These are phyloP conservation scores for Microascus cirrosus DNA, from an alignment of 2,329 filamentous ascomycete genomes.

Conservation along the genomic window DNA sequence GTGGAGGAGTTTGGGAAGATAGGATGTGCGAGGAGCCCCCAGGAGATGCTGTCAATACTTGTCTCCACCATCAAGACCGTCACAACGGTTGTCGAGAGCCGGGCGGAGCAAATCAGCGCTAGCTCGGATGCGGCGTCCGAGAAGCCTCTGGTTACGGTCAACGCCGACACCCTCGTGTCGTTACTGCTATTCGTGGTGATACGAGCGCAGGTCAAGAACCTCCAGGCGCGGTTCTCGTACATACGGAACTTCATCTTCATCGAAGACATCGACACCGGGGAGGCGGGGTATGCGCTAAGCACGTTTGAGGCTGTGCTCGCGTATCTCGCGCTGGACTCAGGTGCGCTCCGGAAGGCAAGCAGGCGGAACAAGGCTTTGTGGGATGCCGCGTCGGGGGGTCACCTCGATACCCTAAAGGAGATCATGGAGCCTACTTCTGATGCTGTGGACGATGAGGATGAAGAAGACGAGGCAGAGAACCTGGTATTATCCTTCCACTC, in stretches of 20 bases:
- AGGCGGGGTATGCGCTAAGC: conserved; percentile 91
- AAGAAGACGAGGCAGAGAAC: conserved; percentile 23
- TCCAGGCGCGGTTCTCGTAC: conserved; percentile 84
- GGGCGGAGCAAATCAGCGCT: neutral
- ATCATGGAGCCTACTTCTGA: conserved; percentile 64
- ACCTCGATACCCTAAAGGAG: conserved; percentile 60
- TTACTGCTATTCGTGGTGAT: conserved; percentile 88
- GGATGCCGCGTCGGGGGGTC: conserved; percentile 73
- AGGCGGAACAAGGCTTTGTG: conserved; percentile 76
- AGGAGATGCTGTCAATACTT: conserved; percentile 78
- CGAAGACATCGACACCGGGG: conserved; percentile 91
- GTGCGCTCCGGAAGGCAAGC: conserved; percentile 72
- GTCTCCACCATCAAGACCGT: conserved; percentile 74
- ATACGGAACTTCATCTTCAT: conserved; percentile 97
- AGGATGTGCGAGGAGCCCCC: conserved; percentile 62
- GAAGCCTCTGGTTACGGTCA: conserved; percentile 48
- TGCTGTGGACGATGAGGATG: conserved; percentile 26
- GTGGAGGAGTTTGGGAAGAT: conserved; percentile 88
- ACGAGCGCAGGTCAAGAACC: conserved; percentile 72
- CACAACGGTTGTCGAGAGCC: conserved; percentile 42
- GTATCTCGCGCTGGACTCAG: conserved; percentile 76
- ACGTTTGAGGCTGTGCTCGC: conserved; percentile 90
- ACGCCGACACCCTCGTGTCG: conserved; percentile 89
- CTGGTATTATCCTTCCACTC: neutral
- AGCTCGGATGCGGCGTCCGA: conserved; percentile 39